Base-by-base conservation (phyloP, 1,284 basidiomycete species). In the Tremellales sp. region DNA sequence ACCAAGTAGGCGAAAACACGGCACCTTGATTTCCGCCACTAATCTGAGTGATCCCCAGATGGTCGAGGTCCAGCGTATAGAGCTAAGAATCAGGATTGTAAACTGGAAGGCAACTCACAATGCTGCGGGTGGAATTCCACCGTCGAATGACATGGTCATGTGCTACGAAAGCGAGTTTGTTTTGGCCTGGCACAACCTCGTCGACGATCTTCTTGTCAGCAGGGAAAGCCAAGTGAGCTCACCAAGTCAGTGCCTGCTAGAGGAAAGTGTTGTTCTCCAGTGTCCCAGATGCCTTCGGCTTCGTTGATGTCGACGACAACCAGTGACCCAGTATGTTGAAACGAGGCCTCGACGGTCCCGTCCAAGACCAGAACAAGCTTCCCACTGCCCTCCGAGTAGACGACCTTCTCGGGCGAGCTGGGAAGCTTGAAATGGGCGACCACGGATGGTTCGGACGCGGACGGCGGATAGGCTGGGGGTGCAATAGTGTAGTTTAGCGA, bases 401-500 rank as follows among this genome's bases (percentile, higher is more conserved):
- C 22, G 3, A 49, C 12, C 27, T 35, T 24, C 19, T 16, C 38
- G 14, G 47, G 35, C 4, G 22, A 16, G 3, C n/a, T 25, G 8
- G 12, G 12, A 2, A 43, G 19, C 21, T 40, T 4, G n/a, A 51
- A 19, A 6, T 18, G 27, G 12, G 7, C 34, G 13, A 51, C 3
- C 6, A 48, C 29, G 7, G n/a, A 41, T 14, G 26, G 24, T 12
- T n/a, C 13, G 10, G 31, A 34, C 6, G 42, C 44, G 9, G 45
- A 37, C 21, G 54, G 54, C 14, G 37, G 38, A 22, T 31, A 51
- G 12, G 51, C 48, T 2, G 54, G 48, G 8, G 54, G 54, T 6
- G 45, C 6, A 4, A 44, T 43, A 5, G 56, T 55, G 27, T 53
- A 55, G 29, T 58, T 52, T 3, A 58, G 40, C 2, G 28, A 12